Conservation (phyloP, 2,329 filamentous ascomycete genomes). For the Pestalotiopsis sp. region DNA sequence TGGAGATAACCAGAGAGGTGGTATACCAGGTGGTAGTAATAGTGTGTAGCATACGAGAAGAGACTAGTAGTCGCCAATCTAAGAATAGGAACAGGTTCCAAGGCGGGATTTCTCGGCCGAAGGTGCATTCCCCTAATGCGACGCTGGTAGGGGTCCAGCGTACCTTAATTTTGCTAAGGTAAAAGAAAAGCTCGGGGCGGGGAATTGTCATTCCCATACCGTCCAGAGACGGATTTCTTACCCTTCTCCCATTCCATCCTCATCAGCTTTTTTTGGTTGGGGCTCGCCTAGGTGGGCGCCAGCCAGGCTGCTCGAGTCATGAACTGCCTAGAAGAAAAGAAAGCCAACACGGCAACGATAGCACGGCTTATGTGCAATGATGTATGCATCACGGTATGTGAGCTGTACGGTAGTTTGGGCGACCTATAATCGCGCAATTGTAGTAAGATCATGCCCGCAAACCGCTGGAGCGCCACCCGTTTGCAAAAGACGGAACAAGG, state of each 20-base stretch:
- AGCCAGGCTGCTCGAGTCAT: background rate
- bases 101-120: slow-evolving; percentile 10
- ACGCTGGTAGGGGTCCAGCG: slow-evolving; percentile 11
- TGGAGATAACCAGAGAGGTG: background rate
- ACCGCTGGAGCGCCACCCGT: background rate
- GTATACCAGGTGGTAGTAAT: background rate
- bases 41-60: background rate
- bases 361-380: background rate
- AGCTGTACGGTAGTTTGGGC: background rate
- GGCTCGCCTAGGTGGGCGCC: background rate
- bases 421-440: background rate
- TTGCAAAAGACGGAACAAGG: background rate
- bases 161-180: slow-evolving; percentile 11
- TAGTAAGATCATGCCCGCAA: background rate
- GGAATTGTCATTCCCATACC: background rate
- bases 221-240: background rate
- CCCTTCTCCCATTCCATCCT: background rate
- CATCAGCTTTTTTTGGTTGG: background rate
- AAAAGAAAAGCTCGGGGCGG: background rate
- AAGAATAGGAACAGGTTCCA: slow-evolving; percentile 9
- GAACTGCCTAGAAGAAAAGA: background rate
- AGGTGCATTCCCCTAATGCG: slow-evolving; percentile 7
- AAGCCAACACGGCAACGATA: background rate
- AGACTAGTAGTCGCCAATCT: background rate
- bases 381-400: background rate